Base-by-base conservation (phyloP, 805 yeast genomes). In the Isabelozyma rhagii region DNA sequence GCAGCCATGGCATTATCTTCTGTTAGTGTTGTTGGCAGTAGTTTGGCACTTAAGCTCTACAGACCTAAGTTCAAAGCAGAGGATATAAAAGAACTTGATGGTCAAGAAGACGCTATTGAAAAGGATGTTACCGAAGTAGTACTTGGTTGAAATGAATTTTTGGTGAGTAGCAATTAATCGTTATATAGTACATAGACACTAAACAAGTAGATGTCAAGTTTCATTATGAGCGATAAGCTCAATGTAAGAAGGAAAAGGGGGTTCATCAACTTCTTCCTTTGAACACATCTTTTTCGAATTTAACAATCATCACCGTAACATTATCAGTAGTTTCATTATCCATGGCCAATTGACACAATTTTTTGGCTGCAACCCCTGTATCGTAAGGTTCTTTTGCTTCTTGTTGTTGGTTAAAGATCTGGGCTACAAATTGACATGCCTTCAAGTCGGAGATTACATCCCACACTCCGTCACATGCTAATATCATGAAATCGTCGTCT, bases 401-500 rank as follows among this genome's bases (percentile, higher is more conserved):
- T 8, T 59, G 48, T n/a, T 60, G 55, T 15, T 55, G 55, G 17
- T 55, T 57, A 49, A 74, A 69, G 10, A 80, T 70, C 40, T 77
- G 75, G 44, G 76, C 72, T 4, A 89, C 85, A 56, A 85, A 66
- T 49, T 85, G 85, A 50, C 94, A 88, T 0, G 98, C 98, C 49
- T 81, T 80, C 55, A 82, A 87, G 63, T 94, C 99, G 8, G 84
- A 77, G 46, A 92, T 79, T 4, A 93, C 97, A 66, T 93, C 99
- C 98, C 98, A 93, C 9, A 93, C 71, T 0, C 99, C 99, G 67
- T 93, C 99, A 66, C 98, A 94, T 0, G 97, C 98, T 51, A 93
- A 71, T 45, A 93, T 91, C 60, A 93, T 66, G 61, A 89, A 89
- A 57, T 87, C 87, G 64, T 92, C 97, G 9, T 71, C 74, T 1